These are phyloP conservation scores for Setaria viridis DNA, from an alignment of 202 grass and related monocot species.

Conservation along the genomic window DNA sequence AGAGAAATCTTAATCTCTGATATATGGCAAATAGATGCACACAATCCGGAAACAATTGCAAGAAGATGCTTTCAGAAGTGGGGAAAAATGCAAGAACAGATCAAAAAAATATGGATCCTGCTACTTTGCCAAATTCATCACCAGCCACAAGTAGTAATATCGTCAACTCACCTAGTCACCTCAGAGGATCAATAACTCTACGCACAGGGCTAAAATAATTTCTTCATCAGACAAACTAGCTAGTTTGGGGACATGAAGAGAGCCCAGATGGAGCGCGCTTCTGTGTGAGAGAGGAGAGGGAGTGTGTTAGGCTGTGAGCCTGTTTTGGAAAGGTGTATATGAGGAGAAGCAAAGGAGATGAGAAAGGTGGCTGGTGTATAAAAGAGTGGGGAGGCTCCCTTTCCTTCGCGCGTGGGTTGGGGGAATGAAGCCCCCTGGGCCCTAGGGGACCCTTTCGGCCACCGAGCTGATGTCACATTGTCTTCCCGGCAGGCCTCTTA, in stretches of 20 bases:
- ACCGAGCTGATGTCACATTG: conserved; percentile 50
- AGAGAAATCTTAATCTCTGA: neutral
- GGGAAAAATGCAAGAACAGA: neutral
- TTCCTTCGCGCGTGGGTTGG: conserved; percentile 58
- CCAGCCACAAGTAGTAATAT: neutral
- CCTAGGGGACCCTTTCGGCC: conserved; percentile 38
- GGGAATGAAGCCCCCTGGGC: conserved; percentile 49
- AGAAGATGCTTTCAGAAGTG: neutral
- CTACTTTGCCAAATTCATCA: neutral
- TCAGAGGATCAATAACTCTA: conserved; percentile 10
- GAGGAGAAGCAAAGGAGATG: conserved; percentile 24
- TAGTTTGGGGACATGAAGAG: neutral
- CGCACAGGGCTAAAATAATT: neutral
- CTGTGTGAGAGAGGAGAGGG: neutral
- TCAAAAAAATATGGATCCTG: neutral
- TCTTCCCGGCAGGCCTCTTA: neutral
- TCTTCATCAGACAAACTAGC: conserved; percentile 25
- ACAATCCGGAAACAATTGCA: neutral
- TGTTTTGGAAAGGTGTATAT: conserved; percentile 6
- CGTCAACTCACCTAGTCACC: conserved; percentile 57
- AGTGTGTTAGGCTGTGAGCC: neutral
- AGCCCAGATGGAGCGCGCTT: neutral
- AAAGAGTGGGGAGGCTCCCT: conserved; percentile 25
- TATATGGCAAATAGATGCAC: conserved; percentile 14
- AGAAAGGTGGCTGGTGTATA: conserved; percentile 33